Conservation (phyloP, 2,329 filamentous ascomycete species). For the Diplodia seriata region DNA sequence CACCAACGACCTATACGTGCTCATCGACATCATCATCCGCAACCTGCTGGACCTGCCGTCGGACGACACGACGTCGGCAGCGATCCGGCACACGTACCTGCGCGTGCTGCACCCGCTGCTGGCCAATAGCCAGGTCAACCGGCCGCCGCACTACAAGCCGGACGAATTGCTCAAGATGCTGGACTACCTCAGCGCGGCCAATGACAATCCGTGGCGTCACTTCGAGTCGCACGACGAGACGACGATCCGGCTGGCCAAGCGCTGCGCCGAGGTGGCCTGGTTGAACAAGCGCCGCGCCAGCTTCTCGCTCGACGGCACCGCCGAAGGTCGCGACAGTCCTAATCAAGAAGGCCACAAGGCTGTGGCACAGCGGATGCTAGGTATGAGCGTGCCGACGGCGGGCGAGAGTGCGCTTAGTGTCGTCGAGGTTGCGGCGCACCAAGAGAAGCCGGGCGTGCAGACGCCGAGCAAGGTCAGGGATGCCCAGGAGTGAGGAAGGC, state of each 20-base stretch:
- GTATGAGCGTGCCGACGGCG: conserved; percentile 48
- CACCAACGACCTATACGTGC: conserved; percentile 92
- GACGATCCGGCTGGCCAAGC: conserved; percentile 75
- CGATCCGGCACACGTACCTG: conserved; percentile 89
- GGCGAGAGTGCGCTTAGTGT: conserved; percentile 49
- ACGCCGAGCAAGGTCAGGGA: conserved; percentile 44
- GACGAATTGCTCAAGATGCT: conserved; percentile 82
- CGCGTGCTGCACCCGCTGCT: conserved; percentile 90
- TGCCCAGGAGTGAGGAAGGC: background rate
- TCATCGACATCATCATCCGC: conserved; percentile 93
- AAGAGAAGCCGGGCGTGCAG: conserved; percentile 50
- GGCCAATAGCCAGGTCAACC: conserved; percentile 86
- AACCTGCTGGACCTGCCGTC: conserved; percentile 95
- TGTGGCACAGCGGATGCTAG: conserved; percentile 47
- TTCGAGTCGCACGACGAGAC: conserved; percentile 84
- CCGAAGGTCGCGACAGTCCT: conserved; percentile 29
- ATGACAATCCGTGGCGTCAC: conserved; percentile 59
- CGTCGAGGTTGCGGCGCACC: conserved; percentile 49
- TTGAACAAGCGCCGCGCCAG: conserved; percentile 50
- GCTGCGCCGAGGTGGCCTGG: conserved; percentile 77
- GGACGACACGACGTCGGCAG: conserved; percentile 62
- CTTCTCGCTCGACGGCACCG: conserved; percentile 6
- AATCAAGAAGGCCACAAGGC: conserved; percentile 46
- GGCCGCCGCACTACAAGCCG: conserved; percentile 89
- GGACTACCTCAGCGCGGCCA: conserved; percentile 68